Conservation (phyloP, 2,329 filamentous ascomycete genomes). For the Diplodia seriata region DNA sequence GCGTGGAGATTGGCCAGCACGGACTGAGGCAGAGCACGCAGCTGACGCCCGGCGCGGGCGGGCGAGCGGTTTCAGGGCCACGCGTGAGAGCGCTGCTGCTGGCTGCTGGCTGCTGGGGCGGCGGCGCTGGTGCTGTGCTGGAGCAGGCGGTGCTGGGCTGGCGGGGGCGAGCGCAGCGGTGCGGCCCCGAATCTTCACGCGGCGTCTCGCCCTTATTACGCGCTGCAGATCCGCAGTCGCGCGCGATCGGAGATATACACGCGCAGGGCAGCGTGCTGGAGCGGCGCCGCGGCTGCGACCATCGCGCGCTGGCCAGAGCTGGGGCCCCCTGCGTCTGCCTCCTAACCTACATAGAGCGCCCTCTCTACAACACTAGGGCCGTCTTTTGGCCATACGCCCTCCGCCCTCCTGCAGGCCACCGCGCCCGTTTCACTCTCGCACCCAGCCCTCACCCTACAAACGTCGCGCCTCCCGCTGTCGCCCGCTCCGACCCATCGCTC, state of each 20-base stretch:
- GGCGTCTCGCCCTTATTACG: slow-evolving; percentile 25
- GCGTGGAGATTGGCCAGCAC: slow-evolving; percentile 29
- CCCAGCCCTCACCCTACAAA: slow-evolving; percentile 30
- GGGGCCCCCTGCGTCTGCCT: slow-evolving; percentile 28
- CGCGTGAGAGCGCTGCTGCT: background rate
- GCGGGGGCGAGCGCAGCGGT: background rate
- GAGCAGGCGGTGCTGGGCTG: too few relatives aligned
- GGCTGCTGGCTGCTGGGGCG: background rate
- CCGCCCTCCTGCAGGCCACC: slow-evolving; percentile 30
- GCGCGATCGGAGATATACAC: slow-evolving; percentile 31
- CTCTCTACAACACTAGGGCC: slow-evolving; percentile 31
- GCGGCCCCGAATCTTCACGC: slow-evolving; percentile 23
- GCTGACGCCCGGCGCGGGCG: slow-evolving; percentile 19
- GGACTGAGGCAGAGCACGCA: background rate
- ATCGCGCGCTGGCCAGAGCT: slow-evolving; percentile 26
- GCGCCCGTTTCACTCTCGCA: slow-evolving; percentile 31
- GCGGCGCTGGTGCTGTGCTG: too few relatives aligned
- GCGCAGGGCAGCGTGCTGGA: slow-evolving; percentile 22
- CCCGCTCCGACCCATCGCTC: slow-evolving; percentile 20
- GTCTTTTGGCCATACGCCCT: slow-evolving; percentile 30
- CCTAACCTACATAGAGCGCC: slow-evolving; percentile 23
- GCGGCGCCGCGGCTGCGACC: slow-evolving; percentile 28
- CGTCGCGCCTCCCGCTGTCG: slow-evolving; percentile 26
- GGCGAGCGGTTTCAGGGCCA: slow-evolving; percentile 25
- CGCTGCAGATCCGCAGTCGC: slow-evolving; percentile 22